These are phyloP conservation scores for Penicillium sclerotiorum DNA, from an alignment of 2,329 filamentous ascomycete genomes.

Conservation along the genomic window DNA sequence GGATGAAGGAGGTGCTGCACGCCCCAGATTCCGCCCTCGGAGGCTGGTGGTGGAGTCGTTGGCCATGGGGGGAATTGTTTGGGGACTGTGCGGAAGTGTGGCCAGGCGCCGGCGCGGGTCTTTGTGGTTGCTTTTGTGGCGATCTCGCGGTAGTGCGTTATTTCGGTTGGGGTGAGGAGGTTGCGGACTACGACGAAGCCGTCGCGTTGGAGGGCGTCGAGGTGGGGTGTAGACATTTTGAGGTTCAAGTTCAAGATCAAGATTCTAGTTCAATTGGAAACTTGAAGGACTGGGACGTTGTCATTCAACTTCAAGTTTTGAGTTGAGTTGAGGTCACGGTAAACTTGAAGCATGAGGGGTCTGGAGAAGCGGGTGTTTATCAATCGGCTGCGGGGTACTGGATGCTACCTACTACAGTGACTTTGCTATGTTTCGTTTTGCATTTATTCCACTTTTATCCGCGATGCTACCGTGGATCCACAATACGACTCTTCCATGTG, in stretches of 20 bases:
- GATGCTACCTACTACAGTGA: constrained; percentile 15
- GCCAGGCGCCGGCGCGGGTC: constrained; percentile 74
- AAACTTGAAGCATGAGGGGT: not conserved
- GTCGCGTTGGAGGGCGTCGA: constrained; percentile 64
- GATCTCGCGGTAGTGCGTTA: constrained; percentile 63
- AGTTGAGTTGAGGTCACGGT: no score
- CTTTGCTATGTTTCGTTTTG: constrained; percentile 1
- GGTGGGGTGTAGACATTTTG: constrained; percentile 40
- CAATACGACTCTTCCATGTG: constrained; percentile 11
- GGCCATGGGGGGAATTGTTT: constrained; percentile 92
- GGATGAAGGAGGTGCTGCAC: constrained; percentile 85
- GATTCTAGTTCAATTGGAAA: no score
- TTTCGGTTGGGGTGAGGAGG: constrained; percentile 59
- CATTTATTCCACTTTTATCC: constrained; percentile 3
- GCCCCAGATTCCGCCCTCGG: constrained; percentile 75
- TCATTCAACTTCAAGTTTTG: no score
- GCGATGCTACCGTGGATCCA: constrained; percentile 22
- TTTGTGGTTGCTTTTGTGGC: constrained; percentile 60
- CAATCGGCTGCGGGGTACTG: constrained; percentile 15
- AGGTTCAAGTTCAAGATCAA: no score
- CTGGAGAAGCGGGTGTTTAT: constrained; percentile 10
- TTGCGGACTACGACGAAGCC: constrained; percentile 75
- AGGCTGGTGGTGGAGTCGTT: constrained; percentile 51
- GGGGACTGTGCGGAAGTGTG: constrained; percentile 77
- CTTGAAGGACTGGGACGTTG: no score